Evolutionary conservation across 2,329 filamentous ascomycete genomes (phyloP), one percentile per base, ranked within the genome.

Genomic region (Fusarium sacchari): DNA sequence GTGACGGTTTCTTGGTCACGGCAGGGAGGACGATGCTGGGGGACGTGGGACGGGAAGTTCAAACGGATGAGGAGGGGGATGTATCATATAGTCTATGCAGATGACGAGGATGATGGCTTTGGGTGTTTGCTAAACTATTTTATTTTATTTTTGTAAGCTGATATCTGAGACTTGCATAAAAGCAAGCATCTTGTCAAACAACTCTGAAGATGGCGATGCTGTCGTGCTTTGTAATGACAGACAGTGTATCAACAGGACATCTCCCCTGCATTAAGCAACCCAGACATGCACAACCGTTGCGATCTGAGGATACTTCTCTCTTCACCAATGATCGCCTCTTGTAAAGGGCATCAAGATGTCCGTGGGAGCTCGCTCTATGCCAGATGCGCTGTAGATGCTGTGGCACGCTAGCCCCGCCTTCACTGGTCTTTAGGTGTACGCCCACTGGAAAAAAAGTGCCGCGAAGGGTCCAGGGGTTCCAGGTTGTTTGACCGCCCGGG

Each of bases 401-500:
- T 47, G 55, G 66, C 47, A 64, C 39, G 53, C 37, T 50, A 50
- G 56, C 68, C 61, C 50, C 61, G 28, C 61, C 58, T n/a, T 50
- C 56, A 67, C 68, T 72, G 60, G 28, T 13, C 52, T 60, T 42
- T 24, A 40, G 67, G 69, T 64, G 46, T 60, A 24, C 11, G 40
- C 32, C 67, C 62, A 26, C 71, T 73, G 56, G n/a, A 57, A 53
- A 60, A 50, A 63, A 61, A 56, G 65, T 62, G 30, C 70, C 40
- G 47, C 34, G 20, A 42, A 59, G 39, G 30, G 53, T 49, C 34
- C 63, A 62, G 47, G 64, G 64, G 64, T 60, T n/a, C n/a, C n/a
- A 28, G 28, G 32, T 32, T 67, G 42, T 68, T 68, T 77, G 76
- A 77, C 76, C 76, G 76, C 76, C 67, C 72, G 58, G 74, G 70